Evolutionary conservation across 345 rosid genomes (phyloP).

Genomic region (Syzygium grande): DNA sequence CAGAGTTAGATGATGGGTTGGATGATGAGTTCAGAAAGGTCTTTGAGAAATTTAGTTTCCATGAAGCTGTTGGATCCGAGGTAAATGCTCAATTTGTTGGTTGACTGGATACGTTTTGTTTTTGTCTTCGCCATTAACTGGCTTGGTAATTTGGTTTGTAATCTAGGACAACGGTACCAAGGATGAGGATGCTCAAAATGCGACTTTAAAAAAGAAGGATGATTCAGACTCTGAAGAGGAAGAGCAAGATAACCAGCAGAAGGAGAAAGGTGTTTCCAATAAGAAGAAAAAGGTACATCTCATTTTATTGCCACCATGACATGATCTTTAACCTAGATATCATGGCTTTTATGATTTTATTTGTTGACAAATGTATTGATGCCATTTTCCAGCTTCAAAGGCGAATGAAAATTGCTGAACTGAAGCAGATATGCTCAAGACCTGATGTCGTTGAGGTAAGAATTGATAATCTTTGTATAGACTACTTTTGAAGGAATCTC

Average conservation of each 20-base stretch:
- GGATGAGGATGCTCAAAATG: conserved; percentile 58
- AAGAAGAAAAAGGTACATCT: conserved; percentile 69
- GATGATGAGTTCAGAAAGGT: conserved; percentile 74
- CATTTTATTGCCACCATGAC: neutral
- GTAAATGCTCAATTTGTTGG: conserved; percentile 16
- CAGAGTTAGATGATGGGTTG: conserved; percentile 73
- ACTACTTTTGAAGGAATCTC: neutral
- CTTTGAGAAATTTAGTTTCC: conserved; percentile 76
- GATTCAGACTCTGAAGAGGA: conserved; percentile 82
- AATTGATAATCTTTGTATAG: neutral
- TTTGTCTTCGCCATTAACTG: neutral
- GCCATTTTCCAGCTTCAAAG: conserved; percentile 59
- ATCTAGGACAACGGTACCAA: conserved; percentile 53
- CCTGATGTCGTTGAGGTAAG: conserved; percentile 99
- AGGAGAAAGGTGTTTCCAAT: conserved; percentile 79
- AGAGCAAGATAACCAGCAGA: conserved; percentile 56
- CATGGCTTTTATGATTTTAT: neutral
- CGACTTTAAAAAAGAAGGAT: conserved; percentile 45
- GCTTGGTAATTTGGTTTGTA: neutral
- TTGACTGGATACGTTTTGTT: neutral
- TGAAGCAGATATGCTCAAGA: conserved; percentile 88
- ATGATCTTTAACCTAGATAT: neutral
- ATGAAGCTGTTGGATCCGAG: conserved; percentile 46
- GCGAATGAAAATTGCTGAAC: conserved; percentile 90
- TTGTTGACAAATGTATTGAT: neutral